These are phyloP conservation scores for Aspergillus cavernicola DNA, from an alignment of 495 filamentous ascomycete species.

Conservation along the genomic window DNA sequence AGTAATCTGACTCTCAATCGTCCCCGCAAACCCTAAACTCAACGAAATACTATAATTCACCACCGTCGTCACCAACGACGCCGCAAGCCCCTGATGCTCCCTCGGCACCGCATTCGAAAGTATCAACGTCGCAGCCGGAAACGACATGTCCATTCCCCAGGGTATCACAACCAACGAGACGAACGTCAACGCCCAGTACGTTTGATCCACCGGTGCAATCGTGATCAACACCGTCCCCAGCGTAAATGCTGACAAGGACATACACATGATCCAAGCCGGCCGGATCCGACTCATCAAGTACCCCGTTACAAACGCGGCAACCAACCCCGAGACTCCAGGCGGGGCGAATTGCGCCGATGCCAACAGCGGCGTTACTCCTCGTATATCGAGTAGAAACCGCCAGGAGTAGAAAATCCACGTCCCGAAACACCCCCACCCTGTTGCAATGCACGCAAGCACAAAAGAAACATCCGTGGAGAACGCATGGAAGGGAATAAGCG, in stretches of 20 bases:
- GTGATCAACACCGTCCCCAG: constrained; percentile 34
- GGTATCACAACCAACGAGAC: constrained; percentile 44
- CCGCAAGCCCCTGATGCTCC: constrained; percentile 48
- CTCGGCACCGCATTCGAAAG: constrained; percentile 31
- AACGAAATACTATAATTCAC: constrained; percentile 66
- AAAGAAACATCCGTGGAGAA: constrained; percentile 38
- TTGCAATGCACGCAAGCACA: constrained; percentile 42
- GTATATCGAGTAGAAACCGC: constrained; percentile 34
- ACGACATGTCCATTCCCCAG: constrained; percentile 51
- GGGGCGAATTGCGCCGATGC: constrained; percentile 36
- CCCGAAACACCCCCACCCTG: constrained; percentile 47
- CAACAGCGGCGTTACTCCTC: constrained; percentile 33
- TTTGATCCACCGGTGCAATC: constrained; percentile 35
- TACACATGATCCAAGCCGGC: constrained; percentile 47
- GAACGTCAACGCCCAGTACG: constrained; percentile 46
- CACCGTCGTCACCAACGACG: constrained; percentile 59
- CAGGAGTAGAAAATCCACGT: constrained; percentile 49
- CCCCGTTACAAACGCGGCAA: constrained; percentile 42
- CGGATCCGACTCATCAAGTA: constrained; percentile 35
- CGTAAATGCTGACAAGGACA: constrained; percentile 41
- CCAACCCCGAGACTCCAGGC: constrained; percentile 32
- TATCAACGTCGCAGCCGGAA: constrained; percentile 35
- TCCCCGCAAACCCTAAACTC: constrained; percentile 64
- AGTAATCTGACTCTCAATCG: constrained; percentile 44
- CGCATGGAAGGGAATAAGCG: constrained; percentile 42